A percentile compares a stretch with the other conserved stretches of the same genome.
Evolutionary conservation across 1,284 basidiomycete species (phyloP).

Genomic region (Trametes versicolor): DNA sequence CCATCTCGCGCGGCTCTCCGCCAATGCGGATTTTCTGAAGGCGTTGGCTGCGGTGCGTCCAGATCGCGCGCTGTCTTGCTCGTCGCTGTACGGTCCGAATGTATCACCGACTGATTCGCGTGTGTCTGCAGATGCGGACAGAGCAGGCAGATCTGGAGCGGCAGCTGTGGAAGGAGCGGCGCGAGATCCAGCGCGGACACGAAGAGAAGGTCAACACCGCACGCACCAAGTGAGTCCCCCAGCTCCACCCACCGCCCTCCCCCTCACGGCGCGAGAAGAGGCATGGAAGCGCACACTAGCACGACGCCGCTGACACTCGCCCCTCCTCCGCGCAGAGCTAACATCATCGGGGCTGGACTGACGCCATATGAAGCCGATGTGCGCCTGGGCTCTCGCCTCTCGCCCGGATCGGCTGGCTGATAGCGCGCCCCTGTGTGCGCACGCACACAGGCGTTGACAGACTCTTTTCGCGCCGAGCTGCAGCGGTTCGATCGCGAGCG

Average conservation of each 20-base stretch:
- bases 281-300: not conserved
- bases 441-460: slow-evolving; percentile 62
- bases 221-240: slow-evolving; percentile 64
- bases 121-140: slow-evolving; percentile 56
- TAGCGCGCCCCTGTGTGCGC: slow-evolving; percentile 1
- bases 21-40: slow-evolving; percentile 56
- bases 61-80: slow-evolving; percentile 30
- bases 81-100: not conserved
- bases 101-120: not conserved
- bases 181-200: slow-evolving; percentile 66
- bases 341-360: slow-evolving; percentile 67
- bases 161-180: slow-evolving; percentile 70
- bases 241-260: not conserved
- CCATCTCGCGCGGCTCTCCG: slow-evolving; percentile 60
- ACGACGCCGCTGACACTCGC: not conserved
- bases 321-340: slow-evolving; percentile 53
- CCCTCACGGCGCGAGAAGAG: not conserved
- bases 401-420: slow-evolving; percentile 24
- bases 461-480: slow-evolving; percentile 70
- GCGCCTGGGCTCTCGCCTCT: slow-evolving; percentile 38
- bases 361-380: slow-evolving; percentile 79
- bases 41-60: slow-evolving; percentile 58
- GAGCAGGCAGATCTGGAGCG: slow-evolving; percentile 75
- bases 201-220: slow-evolving; percentile 75
- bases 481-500: slow-evolving; percentile 71